Evolutionary conservation across 202 grass and related monocot species (phyloP).

Genomic region (Schoenoplectus tabernaemontani): DNA sequence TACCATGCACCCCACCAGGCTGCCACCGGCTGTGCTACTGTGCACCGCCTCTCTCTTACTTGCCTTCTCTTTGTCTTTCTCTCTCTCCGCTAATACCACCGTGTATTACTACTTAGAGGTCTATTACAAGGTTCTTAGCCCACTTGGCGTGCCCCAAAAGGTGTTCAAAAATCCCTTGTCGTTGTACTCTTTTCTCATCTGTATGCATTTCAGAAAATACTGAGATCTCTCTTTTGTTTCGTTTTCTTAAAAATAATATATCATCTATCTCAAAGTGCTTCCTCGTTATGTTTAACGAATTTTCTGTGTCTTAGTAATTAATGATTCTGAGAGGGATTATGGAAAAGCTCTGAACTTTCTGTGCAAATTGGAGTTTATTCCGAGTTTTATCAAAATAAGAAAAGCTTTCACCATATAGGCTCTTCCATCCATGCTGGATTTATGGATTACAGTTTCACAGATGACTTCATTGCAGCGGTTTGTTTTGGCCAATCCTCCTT

Average conservation of each 20-base stretch:
- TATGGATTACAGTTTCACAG: background rate
- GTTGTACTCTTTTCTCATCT: background rate
- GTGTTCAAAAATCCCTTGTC: slow-evolving; percentile 3
- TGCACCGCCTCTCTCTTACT: slow-evolving; percentile 10
- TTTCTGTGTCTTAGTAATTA: background rate
- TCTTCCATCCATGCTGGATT: background rate
- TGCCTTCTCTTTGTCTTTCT: background rate
- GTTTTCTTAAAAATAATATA: background rate
- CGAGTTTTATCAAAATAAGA: background rate
- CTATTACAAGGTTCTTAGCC: slow-evolving; percentile 57
- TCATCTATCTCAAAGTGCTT: background rate
- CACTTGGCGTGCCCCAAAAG: slow-evolving; percentile 63
- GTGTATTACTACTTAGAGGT: slow-evolving; percentile 52
- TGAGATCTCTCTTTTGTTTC: background rate
- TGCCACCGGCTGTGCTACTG: slow-evolving; percentile 18
- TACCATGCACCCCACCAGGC: slow-evolving; percentile 8
- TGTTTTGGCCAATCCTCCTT: background rate
- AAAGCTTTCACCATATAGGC: background rate
- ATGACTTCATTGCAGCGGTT: background rate
- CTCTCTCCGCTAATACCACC: slow-evolving; percentile 4
- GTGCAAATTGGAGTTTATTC: background rate
- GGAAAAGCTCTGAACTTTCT: background rate
- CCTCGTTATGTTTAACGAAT: background rate
- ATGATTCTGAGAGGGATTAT: background rate
- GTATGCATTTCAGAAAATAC: background rate